These are phyloP conservation scores for Cryptococcus hybrid DNA, from an alignment of 1,284 basidiomycete species.

Conservation along the genomic window DNA sequence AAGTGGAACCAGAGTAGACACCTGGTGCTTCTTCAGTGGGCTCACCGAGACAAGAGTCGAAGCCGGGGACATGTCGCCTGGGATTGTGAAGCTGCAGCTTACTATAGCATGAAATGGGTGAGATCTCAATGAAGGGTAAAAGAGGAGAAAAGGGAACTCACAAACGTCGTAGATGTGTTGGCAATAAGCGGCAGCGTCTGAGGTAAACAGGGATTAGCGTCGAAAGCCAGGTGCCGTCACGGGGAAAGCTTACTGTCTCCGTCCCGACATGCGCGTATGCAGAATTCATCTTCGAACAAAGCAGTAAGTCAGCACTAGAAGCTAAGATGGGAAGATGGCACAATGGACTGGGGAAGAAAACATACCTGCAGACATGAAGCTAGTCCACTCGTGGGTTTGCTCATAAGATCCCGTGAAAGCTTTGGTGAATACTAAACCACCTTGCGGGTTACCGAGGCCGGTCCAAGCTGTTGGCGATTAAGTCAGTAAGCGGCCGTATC, in stretches of 20 bases:
- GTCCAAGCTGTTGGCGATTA: slow-evolving; percentile 24
- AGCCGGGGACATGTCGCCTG: slow-evolving; percentile 57
- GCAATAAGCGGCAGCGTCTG: slow-evolving; percentile 59
- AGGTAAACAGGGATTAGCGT: too few relatives aligned
- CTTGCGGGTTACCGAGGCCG: slow-evolving; percentile 60
- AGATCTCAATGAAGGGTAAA: not conserved
- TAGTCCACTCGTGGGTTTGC: slow-evolving; percentile 46
- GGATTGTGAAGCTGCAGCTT: slow-evolving; percentile 68
- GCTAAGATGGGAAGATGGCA: not conserved
- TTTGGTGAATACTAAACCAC: slow-evolving; percentile 62
- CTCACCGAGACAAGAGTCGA: slow-evolving; percentile 32
- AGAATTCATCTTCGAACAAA: slow-evolving; percentile 56
- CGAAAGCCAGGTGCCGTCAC: too few relatives aligned
- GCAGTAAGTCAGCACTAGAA: not conserved
- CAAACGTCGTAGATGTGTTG: slow-evolving; percentile 63
- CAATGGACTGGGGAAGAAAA: not conserved
- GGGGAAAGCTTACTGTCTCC: slow-evolving; percentile 47
- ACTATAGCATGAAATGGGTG: slow-evolving; percentile 31
- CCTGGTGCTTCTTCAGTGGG: slow-evolving; percentile 55
- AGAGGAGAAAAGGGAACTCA: slow-evolving; percentile 9
- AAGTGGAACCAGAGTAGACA: slow-evolving; percentile 65
- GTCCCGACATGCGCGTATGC: slow-evolving; percentile 67
- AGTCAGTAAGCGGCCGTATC: slow-evolving; percentile 1
- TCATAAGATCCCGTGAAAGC: slow-evolving; percentile 58
- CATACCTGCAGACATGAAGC: slow-evolving; percentile 34